These are phyloP conservation scores for Balakata baccata DNA, from an alignment of 345 rosid species.

Conservation along the genomic window DNA sequence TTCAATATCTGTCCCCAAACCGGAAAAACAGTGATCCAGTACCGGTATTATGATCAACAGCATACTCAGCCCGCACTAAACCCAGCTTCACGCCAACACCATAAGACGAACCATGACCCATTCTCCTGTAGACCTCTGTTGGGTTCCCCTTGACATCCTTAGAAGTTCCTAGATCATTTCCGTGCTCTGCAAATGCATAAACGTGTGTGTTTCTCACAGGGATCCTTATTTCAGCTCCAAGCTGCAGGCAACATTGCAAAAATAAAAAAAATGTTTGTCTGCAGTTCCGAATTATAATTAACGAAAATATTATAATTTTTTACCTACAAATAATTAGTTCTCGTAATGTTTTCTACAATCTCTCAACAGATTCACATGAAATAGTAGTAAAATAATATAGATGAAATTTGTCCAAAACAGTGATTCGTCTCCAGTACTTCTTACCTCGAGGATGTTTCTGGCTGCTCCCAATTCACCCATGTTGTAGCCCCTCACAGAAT, in stretches of 20 bases:
- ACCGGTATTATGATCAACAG: constrained; percentile 90
- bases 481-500: constrained; percentile 96
- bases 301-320: background rate
- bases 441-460: constrained; percentile 57
- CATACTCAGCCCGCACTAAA: constrained; percentile 87
- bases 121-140: constrained; percentile 83
- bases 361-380: background rate
- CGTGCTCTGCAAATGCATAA: constrained; percentile 91
- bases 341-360: background rate
- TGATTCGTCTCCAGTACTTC: constrained; percentile 2
- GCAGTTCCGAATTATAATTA: background rate
- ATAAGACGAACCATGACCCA: constrained; percentile 91
- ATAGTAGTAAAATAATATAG: constrained; percentile 2
- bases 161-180: constrained; percentile 89
- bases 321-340: constrained; percentile 3
- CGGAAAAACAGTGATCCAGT: constrained; percentile 87
- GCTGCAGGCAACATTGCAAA: constrained; percentile 39
- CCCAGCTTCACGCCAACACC: constrained; percentile 89
- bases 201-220: constrained; percentile 83
- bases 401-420: background rate
- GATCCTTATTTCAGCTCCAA: constrained; percentile 87
- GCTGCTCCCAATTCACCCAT: constrained; percentile 92
- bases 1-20: constrained; percentile 87
- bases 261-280: constrained; percentile 6
- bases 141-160: constrained; percentile 98